Conservation (phyloP, 2,329 filamentous ascomycete species). For the Curvularia sp. region DNA sequence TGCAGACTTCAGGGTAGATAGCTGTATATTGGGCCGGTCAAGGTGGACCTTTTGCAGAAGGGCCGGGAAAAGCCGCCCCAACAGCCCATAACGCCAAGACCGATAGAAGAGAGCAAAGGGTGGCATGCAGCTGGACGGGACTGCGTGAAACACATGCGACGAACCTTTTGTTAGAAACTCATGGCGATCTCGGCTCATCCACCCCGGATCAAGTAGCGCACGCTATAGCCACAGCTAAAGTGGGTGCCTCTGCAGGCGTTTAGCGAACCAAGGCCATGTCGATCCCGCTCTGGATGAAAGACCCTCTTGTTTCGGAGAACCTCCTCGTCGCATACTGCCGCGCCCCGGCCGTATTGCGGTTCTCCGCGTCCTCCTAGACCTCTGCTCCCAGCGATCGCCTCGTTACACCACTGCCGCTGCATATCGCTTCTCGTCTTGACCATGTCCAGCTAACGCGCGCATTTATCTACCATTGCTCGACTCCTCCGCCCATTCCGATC, state of each 20-base stretch:
- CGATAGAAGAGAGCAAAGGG: neutral
- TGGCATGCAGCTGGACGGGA: conserved; percentile 4
- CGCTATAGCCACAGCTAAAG: conserved; percentile 26
- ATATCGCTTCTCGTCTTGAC: conserved; percentile 3
- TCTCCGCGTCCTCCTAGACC: conserved; percentile 19
- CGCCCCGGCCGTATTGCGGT: conserved; percentile 21
- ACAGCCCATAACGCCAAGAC: neutral
- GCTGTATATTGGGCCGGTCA: conserved; percentile 13
- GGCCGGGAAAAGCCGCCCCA: conserved; percentile 1
- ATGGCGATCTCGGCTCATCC: conserved; percentile 14
- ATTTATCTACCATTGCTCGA: neutral
- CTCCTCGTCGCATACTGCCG: conserved; percentile 25
- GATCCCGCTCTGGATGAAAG: conserved; percentile 27
- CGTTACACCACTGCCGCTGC: conserved; percentile 7
- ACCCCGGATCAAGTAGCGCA: conserved; percentile 20
- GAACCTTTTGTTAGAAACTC: conserved; percentile 9
- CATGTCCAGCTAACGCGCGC: neutral
- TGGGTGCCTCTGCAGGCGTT: conserved; percentile 15
- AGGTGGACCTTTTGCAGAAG: conserved; percentile 8
- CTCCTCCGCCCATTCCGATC: neutral
- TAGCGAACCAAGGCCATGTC: conserved; percentile 17
- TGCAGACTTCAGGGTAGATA: neutral
- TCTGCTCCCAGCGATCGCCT: conserved; percentile 5
- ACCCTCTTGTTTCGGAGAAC: conserved; percentile 30
- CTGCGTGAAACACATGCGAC: conserved; percentile 16